Evolutionary conservation across 2,329 filamentous ascomycete species (phyloP), one percentile per base, ranked within the genome.

Genomic region (Neopestalotiopsis rosae): DNA sequence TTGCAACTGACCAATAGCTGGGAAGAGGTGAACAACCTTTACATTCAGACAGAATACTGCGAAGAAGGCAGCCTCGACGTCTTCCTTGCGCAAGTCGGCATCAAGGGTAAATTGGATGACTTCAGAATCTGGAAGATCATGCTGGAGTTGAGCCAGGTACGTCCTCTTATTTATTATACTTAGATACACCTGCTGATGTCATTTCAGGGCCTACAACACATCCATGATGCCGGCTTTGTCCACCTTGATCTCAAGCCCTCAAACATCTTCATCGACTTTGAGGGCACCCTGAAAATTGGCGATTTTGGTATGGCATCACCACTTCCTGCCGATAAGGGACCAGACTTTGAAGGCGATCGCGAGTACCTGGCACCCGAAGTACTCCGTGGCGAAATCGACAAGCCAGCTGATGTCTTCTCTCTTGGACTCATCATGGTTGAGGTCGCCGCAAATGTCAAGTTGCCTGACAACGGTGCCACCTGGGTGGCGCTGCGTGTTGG

Each of bases 101-200:
- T 91, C 70, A 94, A 93, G 78, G 95, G 94, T 61, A 89, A 95
- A 74, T 83, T 99, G 72, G 96, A 99, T 80, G 96, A 98, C 79
- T 99, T 99, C 82, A 90, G 96, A 71, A 98, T 98, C 80, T 99
- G 96, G 94, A 99, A 99, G 84, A 95, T 98, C 69, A 84, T 98
- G 74, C 88, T 97, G 57, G 96, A 99, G 79, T 82, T 97, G 69
- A 88, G 91, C 75, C 84, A 92, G 85, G 94, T 96, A 88, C 82
- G 92, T 85, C 61, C 2, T 10, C 28, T 30, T 9, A 52, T 32
- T 24, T 24, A 49, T 45, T 12, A n/a, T 71, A 77, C 70, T 77
- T 67, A 70, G 17, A 17, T 28, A 30, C 13, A 14, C n/a, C 20
- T 49, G 32, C 62, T 68, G 65, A 62, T 20, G 20, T 17, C 62